phyloP scores from a whole-genome alignment of 2,329 filamentous ascomycete species.

The Dothistroma septosporum region DNA sequence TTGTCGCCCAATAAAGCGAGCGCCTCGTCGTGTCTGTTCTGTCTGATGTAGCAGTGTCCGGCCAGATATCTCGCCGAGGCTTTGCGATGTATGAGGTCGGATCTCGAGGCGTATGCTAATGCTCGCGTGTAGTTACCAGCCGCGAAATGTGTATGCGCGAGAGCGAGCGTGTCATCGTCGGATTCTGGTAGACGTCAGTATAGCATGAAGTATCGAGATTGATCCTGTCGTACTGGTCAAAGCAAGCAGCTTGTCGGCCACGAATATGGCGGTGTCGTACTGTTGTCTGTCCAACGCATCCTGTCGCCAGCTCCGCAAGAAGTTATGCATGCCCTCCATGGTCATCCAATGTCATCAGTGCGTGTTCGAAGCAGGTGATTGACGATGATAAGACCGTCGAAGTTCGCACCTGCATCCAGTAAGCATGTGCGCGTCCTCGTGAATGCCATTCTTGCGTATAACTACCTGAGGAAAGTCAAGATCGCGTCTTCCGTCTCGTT shows the following conservation, averaged over 20 bases:
- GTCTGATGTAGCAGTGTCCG: conserved; percentile 90
- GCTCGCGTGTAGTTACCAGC: conserved; percentile 93
- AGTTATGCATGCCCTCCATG: conserved; percentile 71
- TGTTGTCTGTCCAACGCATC: conserved; percentile 94
- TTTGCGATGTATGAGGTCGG: conserved; percentile 76
- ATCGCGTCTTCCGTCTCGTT: conserved; percentile 3
- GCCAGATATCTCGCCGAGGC: conserved; percentile 88
- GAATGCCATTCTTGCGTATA: conserved; percentile 4
- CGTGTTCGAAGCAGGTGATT: conserved; percentile 6
- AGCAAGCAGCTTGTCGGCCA: conserved; percentile 93
- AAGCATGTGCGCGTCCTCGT: conserved; percentile 1
- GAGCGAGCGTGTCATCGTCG: conserved; percentile 92
- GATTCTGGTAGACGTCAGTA: conserved; percentile 57
- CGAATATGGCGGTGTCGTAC: conserved; percentile 93
- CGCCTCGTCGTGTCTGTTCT: conserved; percentile 84
- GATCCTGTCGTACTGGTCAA: conserved; percentile 66
- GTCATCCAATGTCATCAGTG: conserved; percentile 7
- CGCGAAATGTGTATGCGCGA: conserved; percentile 96
- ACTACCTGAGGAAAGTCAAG: conserved; percentile 13
- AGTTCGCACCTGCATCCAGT: conserved; percentile 11
- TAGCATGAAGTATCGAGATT: conserved; percentile 9
- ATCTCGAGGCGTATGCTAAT: conserved; percentile 76
- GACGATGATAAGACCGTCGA: neutral
- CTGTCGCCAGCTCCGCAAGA: conserved; percentile 89
- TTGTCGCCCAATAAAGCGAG: conserved; percentile 82